phyloP scores from a whole-genome alignment of 2,329 filamentous ascomycete species.

The Septoria petroselini region DNA sequence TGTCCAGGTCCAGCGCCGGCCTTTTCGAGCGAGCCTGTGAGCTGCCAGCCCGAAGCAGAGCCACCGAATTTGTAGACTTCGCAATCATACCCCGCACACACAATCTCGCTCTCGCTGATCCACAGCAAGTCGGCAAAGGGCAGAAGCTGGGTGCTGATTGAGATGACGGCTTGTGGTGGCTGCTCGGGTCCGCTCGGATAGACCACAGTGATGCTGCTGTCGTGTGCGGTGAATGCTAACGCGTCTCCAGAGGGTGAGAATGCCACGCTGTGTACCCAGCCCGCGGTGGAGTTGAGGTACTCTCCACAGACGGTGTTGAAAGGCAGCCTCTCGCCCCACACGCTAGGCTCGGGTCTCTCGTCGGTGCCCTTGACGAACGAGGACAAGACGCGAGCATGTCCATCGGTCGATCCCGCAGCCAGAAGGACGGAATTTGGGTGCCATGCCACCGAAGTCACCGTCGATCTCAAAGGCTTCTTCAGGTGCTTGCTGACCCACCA shows the following conservation, averaged over 20 bases:
- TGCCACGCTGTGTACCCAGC: constrained; percentile 90
- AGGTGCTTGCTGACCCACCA: constrained; percentile 99
- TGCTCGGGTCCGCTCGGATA: constrained; percentile 91
- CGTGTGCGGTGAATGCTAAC: constrained; percentile 91
- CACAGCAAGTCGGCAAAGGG: constrained; percentile 92
- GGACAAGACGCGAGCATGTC: constrained; percentile 90
- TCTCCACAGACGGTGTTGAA: constrained; percentile 99
- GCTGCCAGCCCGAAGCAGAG: constrained; percentile 73
- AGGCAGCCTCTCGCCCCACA: constrained; percentile 91
- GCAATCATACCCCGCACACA: constrained; percentile 84
- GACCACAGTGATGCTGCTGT: constrained; percentile 94
- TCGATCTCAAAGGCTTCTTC: constrained; percentile 98
- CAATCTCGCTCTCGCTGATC: constrained; percentile 88
- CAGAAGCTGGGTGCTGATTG: constrained; percentile 81
- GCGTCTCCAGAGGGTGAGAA: constrained; percentile 91
- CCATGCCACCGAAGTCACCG: constrained; percentile 92
- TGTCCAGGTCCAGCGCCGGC: constrained; percentile 38
- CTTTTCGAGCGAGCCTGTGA: constrained; percentile 76
- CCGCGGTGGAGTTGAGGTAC: constrained; percentile 90
- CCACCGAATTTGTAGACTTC: constrained; percentile 90
- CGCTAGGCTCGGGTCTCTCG: constrained; percentile 74
- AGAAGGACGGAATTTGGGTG: constrained; percentile 96
- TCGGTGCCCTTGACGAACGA: constrained; percentile 96
- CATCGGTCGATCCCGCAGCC: constrained; percentile 93
- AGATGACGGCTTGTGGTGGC: constrained; percentile 84